Conservation (phyloP, 2,329 filamentous ascomycete species). For the Stachybotrys chartarum region DNA sequence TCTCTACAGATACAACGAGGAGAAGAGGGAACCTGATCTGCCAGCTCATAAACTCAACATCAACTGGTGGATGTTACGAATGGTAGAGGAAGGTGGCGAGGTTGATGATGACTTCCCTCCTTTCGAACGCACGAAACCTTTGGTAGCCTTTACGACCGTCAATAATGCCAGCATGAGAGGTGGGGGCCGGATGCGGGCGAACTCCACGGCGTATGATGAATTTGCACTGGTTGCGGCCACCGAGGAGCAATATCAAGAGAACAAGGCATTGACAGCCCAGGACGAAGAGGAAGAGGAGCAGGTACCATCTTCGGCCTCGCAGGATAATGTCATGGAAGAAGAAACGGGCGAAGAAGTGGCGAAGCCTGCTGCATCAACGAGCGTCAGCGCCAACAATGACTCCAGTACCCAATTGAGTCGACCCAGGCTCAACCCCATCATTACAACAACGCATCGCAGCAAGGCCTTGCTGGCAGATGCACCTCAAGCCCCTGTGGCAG, state of each 20-base stretch:
- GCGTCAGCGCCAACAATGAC: constrained; percentile 19
- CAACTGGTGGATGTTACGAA: constrained; percentile 75
- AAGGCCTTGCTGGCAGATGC: constrained; percentile 49
- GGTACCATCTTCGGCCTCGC: constrained; percentile 10
- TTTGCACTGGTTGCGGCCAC: constrained; percentile 73
- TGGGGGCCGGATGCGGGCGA: constrained; percentile 51
- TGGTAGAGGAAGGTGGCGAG: constrained; percentile 79
- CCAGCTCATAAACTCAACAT: constrained; percentile 62
- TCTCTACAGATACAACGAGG: constrained; percentile 71
- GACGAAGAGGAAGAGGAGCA: constrained; percentile 48
- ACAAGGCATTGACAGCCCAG: constrained; percentile 60
- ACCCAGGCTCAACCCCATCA: constrained; percentile 49
- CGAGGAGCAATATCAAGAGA: constrained; percentile 59
- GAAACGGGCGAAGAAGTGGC: constrained; percentile 15
- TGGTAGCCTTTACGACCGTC: constrained; percentile 74
- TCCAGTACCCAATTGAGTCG: constrained; percentile 20
- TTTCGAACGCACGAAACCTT: constrained; percentile 63
- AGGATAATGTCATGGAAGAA: constrained; percentile 26
- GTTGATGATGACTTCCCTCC: constrained; percentile 81
- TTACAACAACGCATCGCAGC: constrained; percentile 52
- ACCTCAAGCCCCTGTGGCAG: constrained; percentile 39
- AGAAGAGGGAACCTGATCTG: constrained; percentile 63
- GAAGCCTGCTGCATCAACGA: constrained; percentile 9
- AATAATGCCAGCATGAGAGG: constrained; percentile 73
- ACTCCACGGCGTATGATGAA: constrained; percentile 74